Percentiles rank a stretch among this genome's conserved stretches.
Evolutionary conservation across 1,284 basidiomycete species (phyloP).

Genomic region (Sporisorium iseilematis-ciliati): DNA sequence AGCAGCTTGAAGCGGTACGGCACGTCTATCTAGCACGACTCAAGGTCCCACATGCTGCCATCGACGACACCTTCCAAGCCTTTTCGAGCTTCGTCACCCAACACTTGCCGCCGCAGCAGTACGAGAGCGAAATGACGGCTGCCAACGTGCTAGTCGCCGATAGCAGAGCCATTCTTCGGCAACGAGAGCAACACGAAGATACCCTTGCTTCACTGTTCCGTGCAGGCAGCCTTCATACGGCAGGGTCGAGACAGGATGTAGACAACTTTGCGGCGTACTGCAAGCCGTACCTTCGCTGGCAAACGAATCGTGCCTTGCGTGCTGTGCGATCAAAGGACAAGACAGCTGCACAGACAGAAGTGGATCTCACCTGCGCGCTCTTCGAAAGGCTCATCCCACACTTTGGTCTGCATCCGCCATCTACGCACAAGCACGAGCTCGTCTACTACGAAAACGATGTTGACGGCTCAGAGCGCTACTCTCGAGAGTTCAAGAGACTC

Average conservation of each 20-base stretch:
- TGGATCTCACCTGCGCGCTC: slow-evolving; percentile 33
- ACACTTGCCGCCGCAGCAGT: slow-evolving; percentile 52
- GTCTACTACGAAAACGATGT: slow-evolving; percentile 34
- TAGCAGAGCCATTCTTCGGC: slow-evolving; percentile 22
- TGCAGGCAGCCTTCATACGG: not conserved
- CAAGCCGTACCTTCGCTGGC: slow-evolving; percentile 51
- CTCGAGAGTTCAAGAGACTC: slow-evolving; percentile 34
- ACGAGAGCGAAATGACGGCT: slow-evolving; percentile 59
- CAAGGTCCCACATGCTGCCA: slow-evolving; percentile 48
- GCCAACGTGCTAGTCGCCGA: slow-evolving; percentile 50
- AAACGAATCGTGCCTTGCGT: slow-evolving; percentile 33
- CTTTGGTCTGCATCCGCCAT: slow-evolving; percentile 44
- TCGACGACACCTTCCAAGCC: slow-evolving; percentile 56
- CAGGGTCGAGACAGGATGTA: slow-evolving; percentile 28
- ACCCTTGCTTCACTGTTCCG: slow-evolving; percentile 7
- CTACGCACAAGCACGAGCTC: slow-evolving; percentile 29
- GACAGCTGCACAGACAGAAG: slow-evolving; percentile 25
- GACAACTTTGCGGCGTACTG: slow-evolving; percentile 28
- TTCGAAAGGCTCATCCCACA: slow-evolving; percentile 39
- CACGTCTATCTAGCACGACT: slow-evolving; percentile 58
- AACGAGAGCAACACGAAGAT: slow-evolving; percentile 54
- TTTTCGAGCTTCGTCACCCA: slow-evolving; percentile 60
- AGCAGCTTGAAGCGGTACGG: slow-evolving; percentile 45
- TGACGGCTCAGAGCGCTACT: slow-evolving; percentile 21
- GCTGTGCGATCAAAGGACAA: slow-evolving; percentile 46